Evolutionary conservation across 768 basidiomycete genomes (phyloP).

Genomic region (Hydnomerulius pinastri): DNA sequence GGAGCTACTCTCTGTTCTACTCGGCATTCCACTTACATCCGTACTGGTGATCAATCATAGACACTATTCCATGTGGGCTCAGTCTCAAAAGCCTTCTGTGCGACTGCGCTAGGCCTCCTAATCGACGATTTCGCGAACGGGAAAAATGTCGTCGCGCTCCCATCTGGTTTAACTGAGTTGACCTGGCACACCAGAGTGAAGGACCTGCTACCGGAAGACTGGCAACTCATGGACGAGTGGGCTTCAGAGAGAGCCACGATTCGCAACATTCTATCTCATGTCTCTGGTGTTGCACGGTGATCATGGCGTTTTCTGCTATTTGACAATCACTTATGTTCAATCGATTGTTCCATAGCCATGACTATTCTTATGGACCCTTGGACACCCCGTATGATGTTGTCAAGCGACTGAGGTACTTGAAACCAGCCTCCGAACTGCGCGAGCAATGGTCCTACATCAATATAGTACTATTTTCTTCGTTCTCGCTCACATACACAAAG

Average conservation of each 20-base stretch:
- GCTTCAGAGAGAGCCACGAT: slow-evolving; percentile 38
- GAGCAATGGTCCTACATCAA: slow-evolving; percentile 43
- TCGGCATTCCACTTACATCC: neutral
- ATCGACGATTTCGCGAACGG: slow-evolving; percentile 42
- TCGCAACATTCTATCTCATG: slow-evolving; percentile 41
- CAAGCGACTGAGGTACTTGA: slow-evolving; percentile 28
- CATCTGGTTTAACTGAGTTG: slow-evolving; percentile 28
- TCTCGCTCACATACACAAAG: neutral
- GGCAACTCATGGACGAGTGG: slow-evolving; percentile 45
- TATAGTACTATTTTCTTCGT: slow-evolving; percentile 29
- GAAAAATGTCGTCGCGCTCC: slow-evolving; percentile 36
- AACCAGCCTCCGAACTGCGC: slow-evolving; percentile 36
- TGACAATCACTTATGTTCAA: neutral
- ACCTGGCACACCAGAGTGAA: slow-evolving; percentile 39
- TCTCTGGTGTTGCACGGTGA: slow-evolving; percentile 42
- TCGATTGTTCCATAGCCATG: slow-evolving; percentile 31
- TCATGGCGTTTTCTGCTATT: neutral
- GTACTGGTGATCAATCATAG: slow-evolving; percentile 19
- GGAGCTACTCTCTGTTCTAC: slow-evolving; percentile 6
- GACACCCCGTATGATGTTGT: slow-evolving; percentile 30
- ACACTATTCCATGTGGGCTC: slow-evolving; percentile 41
- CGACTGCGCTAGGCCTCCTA: slow-evolving; percentile 40
- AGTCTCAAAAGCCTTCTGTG: slow-evolving; percentile 42
- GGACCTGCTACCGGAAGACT: slow-evolving; percentile 43
- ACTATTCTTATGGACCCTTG: slow-evolving; percentile 27